Conservation (phyloP, 2,329 filamentous ascomycete genomes). For the Fusarium pseudocircinatum region DNA sequence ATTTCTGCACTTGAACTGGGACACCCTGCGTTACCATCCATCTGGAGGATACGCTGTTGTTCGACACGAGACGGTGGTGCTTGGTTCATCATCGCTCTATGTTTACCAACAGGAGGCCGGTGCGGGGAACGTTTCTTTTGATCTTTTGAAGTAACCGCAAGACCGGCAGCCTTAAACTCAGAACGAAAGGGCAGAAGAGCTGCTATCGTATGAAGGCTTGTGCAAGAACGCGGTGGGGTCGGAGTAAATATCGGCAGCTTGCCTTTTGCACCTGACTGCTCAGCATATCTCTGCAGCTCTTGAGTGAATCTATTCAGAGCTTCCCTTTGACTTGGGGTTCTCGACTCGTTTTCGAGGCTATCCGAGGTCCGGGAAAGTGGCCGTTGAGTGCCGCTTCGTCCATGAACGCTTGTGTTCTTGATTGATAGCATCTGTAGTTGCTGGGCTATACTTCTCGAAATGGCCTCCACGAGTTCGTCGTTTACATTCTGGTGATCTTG, state of each 20-base stretch:
- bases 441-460: slow-evolving; percentile 57
- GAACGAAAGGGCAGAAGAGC: slow-evolving; percentile 63
- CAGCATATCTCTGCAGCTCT: slow-evolving; percentile 45
- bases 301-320: slow-evolving; percentile 51
- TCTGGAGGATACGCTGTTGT: slow-evolving; percentile 32
- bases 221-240: slow-evolving; percentile 52
- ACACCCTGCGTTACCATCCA: slow-evolving; percentile 45
- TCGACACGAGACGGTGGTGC: not conserved
- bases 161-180: slow-evolving; percentile 63
- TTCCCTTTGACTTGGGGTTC: slow-evolving; percentile 55
- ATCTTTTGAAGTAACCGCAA: slow-evolving; percentile 64
- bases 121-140: slow-evolving; percentile 49
- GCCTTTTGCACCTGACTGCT: slow-evolving; percentile 50
- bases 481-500: slow-evolving; percentile 49
- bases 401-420: not conserved
- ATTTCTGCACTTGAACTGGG: slow-evolving; percentile 45
- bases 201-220: slow-evolving; percentile 61
- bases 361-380: not conserved
- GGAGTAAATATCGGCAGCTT: slow-evolving; percentile 53
- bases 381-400: not conserved
- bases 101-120: slow-evolving; percentile 12
- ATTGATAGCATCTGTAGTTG: slow-evolving; percentile 55
- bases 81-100: slow-evolving; percentile 8
- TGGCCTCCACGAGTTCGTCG: slow-evolving; percentile 54
- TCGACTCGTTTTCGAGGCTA: slow-evolving; percentile 44